Evolutionary conservation across 768 basidiomycete genomes (phyloP).

Genomic region (Suillus spraguei): DNA sequence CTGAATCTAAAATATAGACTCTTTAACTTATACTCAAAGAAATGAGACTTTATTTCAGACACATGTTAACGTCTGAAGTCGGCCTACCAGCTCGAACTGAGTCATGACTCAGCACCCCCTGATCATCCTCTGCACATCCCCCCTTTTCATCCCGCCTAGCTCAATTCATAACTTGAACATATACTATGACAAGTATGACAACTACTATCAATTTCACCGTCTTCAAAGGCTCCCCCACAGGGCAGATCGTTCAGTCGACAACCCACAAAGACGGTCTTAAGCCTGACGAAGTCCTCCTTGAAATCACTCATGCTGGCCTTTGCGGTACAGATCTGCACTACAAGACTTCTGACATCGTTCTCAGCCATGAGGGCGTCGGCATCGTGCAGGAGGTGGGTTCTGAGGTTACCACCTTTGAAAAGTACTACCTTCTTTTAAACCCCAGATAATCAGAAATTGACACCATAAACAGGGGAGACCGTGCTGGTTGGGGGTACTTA

Average conservation of each 20-base stretch:
- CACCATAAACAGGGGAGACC: constrained; percentile 29
- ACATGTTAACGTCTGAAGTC: neutral
- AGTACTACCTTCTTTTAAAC: constrained; percentile 23
- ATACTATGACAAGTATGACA: constrained; percentile 17
- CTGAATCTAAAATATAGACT: neutral
- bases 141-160: neutral
- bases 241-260: constrained; percentile 20
- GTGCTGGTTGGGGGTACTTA: constrained; percentile 39
- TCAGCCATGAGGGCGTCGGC: constrained; percentile 43
- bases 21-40: neutral
- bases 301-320: constrained; percentile 34
- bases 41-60: neutral
- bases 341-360: constrained; percentile 34
- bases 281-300: constrained; percentile 34
- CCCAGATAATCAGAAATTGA: constrained; percentile 3
- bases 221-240: constrained; percentile 32
- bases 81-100: neutral
- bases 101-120: neutral
- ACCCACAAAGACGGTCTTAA: constrained; percentile 21
- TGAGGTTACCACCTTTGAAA: constrained; percentile 35
- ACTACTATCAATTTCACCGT: constrained; percentile 29
- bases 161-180: neutral
- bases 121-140: neutral
- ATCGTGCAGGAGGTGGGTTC: constrained; percentile 35
- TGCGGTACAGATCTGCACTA: constrained; percentile 26